Evolutionary conservation across 2,329 filamentous ascomycete species (phyloP).

Genomic region (Coleophoma cylindrospora): DNA sequence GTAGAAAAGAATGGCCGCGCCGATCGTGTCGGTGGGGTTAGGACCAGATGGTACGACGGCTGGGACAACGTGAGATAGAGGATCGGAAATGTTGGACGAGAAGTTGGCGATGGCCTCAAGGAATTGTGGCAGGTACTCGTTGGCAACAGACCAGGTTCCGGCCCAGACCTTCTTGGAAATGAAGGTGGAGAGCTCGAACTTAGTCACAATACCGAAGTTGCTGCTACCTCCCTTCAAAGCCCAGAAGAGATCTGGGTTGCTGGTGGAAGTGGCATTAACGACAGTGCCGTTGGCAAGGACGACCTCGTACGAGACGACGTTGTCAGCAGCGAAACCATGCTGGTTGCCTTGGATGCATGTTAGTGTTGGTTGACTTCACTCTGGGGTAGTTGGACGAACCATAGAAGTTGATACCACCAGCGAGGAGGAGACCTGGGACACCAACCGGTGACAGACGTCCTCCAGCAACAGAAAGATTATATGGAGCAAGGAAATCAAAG

Average conservation of each 20-base stretch:
- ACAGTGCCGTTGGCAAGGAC: constrained; percentile 45
- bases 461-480: constrained; percentile 4
- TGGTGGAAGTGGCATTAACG: constrained; percentile 35
- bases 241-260: constrained; percentile 43
- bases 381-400: neutral
- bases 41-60: constrained; percentile 8
- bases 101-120: constrained; percentile 18
- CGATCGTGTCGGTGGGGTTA: constrained; percentile 20
- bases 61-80: constrained; percentile 18
- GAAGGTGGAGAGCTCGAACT: constrained; percentile 36
- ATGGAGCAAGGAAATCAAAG: constrained; percentile 2
- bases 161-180: constrained; percentile 10
- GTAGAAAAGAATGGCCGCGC: constrained; percentile 31
- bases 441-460: constrained; percentile 5
- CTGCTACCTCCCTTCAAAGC: constrained; percentile 50
- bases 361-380: too few relatives aligned
- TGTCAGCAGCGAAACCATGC: constrained; percentile 40
- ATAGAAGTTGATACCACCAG: constrained; percentile 4
- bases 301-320: constrained; percentile 39
- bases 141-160: constrained; percentile 16
- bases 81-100: constrained; percentile 16
- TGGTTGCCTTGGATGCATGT: neutral
- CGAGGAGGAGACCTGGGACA: constrained; percentile 6
- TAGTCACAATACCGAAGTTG: constrained; percentile 49
- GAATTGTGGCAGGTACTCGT: constrained; percentile 13